Conservation (phyloP, 2,329 filamentous ascomycete genomes). For the Stachybotrys chlorohalonatus region DNA sequence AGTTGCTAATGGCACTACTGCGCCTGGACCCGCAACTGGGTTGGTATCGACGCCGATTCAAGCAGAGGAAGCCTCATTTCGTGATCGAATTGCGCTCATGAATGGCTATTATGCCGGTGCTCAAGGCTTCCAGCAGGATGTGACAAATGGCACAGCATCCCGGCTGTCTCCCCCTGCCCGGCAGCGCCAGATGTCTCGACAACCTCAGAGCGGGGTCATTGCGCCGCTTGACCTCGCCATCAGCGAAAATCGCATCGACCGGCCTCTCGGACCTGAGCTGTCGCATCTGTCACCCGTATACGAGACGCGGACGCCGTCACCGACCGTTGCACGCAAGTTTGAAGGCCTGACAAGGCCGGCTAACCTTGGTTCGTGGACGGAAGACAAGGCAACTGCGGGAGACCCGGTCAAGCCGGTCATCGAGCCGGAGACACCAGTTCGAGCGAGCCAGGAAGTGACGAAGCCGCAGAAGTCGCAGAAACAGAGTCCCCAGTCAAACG, state of each 20-base stretch:
- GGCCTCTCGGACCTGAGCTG: slow-evolving; percentile 26
- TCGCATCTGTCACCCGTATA: slow-evolving; percentile 63
- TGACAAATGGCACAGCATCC: slow-evolving; percentile 15
- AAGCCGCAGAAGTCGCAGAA: slow-evolving; percentile 18
- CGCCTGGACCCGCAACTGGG: neutral
- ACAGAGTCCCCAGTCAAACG: slow-evolving; percentile 9
- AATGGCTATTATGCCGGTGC: slow-evolving; percentile 18
- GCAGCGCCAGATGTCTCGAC: slow-evolving; percentile 28
- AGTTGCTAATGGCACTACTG: slow-evolving; percentile 25
- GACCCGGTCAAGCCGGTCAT: slow-evolving; percentile 9
- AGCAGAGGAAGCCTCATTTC: slow-evolving; percentile 29
- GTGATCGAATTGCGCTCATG: slow-evolving; percentile 32
- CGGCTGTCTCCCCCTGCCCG: slow-evolving; percentile 23
- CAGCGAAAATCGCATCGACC: slow-evolving; percentile 29
- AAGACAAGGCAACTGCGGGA: slow-evolving; percentile 8
- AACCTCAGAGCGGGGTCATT: slow-evolving; percentile 38
- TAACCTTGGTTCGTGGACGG: slow-evolving; percentile 9
- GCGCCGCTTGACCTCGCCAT: slow-evolving; percentile 48
- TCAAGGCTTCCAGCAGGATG: slow-evolving; percentile 20
- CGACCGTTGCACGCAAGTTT: slow-evolving; percentile 47
- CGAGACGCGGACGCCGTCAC: slow-evolving; percentile 63
- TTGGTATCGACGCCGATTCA: slow-evolving; percentile 2
- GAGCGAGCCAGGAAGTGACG: slow-evolving; percentile 6
- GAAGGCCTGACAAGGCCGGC: slow-evolving; percentile 27
- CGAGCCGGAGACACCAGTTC: slow-evolving; percentile 4